Base-by-base conservation (phyloP, 2,329 filamentous ascomycete species). In the Aspergillus sp. region DNA sequence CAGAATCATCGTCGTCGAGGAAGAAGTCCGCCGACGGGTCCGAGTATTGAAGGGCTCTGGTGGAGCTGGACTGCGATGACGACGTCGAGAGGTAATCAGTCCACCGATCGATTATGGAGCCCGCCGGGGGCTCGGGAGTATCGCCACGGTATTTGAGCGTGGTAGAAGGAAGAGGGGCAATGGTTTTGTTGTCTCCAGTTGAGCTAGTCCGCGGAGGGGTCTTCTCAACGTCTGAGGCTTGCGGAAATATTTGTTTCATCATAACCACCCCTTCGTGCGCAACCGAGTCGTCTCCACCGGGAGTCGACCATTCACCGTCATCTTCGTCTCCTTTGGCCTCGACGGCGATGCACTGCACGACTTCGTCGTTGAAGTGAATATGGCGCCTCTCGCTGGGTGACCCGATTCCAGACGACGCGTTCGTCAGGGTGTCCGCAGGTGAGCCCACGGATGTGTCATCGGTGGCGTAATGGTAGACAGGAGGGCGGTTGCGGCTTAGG, bases 341-440 rank as follows among this genome's bases (percentile, higher is more conserved):
- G 32, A 99, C 86, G 7, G 95, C 95, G 65, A 97, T 97, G 73
- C 93, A 97, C 73, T 98, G 94, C 73, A 93, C 89, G 2, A 99
- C 95, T 77, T 94, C 90, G 71, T 97, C 91, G 72, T 97, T 95
- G 75, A 99, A 99, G 71, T 96, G 91, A 65, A 99, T 98, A 73
- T 96, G 94, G 61, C 88, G 92, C 69, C 87, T 85, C 76, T 79
- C 85, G 77, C 59, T 81, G 5, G 85, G 85, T 2, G 85, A 92
- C 76, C 72, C 88, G 82, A 75, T 81, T 68, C 89, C 90, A 0
- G 92, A 96, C 0, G 90, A 90, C 11, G 83, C 82, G 1, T 89
- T 91, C 39, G 87, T 85, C 6, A 86, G 83, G 54, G 88, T 83
- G 64, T 86, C 90, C 47, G 69, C 65, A 46, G 67, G 63, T 29